Percentiles rank a stretch among this genome's conserved stretches.
Evolutionary conservation across 2,329 filamentous ascomycete genomes (phyloP).

Genomic region (Stachybotrys echinatus): DNA sequence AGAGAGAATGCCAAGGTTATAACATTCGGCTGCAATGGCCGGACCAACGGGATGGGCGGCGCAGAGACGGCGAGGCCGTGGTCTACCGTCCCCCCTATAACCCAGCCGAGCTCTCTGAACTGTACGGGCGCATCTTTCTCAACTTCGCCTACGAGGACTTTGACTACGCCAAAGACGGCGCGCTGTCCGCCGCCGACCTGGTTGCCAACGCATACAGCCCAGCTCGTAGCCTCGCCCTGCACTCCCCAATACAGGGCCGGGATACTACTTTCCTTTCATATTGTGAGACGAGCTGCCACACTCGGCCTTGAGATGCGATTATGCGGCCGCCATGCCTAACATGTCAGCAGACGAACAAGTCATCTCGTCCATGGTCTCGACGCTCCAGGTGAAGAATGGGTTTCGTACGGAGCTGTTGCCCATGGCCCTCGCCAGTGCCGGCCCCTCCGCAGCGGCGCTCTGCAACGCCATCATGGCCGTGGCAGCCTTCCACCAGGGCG

Average conservation of each 20-base stretch:
- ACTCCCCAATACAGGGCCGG: constrained; percentile 7
- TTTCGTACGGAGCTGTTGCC: constrained; percentile 39
- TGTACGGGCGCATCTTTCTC: constrained; percentile 31
- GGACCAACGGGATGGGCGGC: constrained; percentile 38
- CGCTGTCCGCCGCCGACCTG: not conserved
- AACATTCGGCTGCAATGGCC: constrained; percentile 41
- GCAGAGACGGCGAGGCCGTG: constrained; percentile 11
- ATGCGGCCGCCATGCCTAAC: not conserved
- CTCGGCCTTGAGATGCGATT: not conserved
- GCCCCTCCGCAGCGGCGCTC: constrained; percentile 29
- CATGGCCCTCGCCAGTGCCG: constrained; percentile 33
- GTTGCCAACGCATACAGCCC: not conserved
- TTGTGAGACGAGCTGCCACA: constrained; percentile 8
- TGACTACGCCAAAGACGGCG: not conserved
- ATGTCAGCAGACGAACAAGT: constrained; percentile 25
- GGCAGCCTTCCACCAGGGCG: constrained; percentile 35
- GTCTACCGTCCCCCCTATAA: constrained; percentile 7
- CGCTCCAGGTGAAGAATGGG: constrained; percentile 38
- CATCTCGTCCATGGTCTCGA: constrained; percentile 40
- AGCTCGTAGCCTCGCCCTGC: constrained; percentile 5
- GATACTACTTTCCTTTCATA: constrained; percentile 13
- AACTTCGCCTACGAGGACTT: constrained; percentile 33
- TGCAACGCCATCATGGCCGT: constrained; percentile 39
- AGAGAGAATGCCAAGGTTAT: constrained; percentile 37
- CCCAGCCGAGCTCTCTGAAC: constrained; percentile 14